Conservation (phyloP, 2,329 filamentous ascomycete genomes). For the Xylariaceae sp. region DNA sequence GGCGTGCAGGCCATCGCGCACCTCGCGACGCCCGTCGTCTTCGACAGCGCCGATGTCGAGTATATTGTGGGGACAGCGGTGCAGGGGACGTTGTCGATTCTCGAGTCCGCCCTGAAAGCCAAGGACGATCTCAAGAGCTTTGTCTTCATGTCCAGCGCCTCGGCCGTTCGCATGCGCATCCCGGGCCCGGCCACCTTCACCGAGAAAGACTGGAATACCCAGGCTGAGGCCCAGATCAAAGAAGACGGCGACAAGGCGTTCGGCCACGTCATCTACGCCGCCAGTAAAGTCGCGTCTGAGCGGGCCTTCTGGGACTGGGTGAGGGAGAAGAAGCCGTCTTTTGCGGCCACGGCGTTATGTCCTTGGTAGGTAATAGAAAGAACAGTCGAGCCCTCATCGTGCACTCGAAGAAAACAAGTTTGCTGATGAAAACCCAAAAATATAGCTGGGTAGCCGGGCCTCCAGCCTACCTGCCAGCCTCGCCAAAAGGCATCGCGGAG, state of each 20-base stretch:
- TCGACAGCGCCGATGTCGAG: conserved; percentile 29
- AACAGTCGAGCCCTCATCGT: too few species aligned
- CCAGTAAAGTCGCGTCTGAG: conserved; percentile 44
- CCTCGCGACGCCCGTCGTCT: conserved; percentile 29
- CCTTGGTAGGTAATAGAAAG: conserved; percentile 46
- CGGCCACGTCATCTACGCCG: conserved; percentile 35
- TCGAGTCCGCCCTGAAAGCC: conserved; percentile 26
- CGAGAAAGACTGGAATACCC: conserved; percentile 21
- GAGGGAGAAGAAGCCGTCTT: conserved; percentile 45
- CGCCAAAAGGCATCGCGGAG: conserved; percentile 41
- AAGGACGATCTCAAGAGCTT: conserved; percentile 32
- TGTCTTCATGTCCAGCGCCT: conserved; percentile 39
- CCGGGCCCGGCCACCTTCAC: conserved; percentile 8
- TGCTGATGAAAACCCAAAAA: not conserved
- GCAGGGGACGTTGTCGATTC: conserved; percentile 24
- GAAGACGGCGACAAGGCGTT: conserved; percentile 27
- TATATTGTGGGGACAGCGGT: conserved; percentile 28
- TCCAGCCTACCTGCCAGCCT: conserved; percentile 43
- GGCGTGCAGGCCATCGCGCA: conserved; percentile 37
- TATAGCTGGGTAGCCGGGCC: conserved; percentile 50
- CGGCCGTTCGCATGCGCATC: not conserved
- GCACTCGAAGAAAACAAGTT: too few species aligned
- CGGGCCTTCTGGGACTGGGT: conserved; percentile 44
- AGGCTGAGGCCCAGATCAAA: conserved; percentile 8
- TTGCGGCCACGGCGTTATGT: conserved; percentile 41